Base-by-base conservation (phyloP, 179 eudicot genomes). In the Nepenthes alata region DNA sequence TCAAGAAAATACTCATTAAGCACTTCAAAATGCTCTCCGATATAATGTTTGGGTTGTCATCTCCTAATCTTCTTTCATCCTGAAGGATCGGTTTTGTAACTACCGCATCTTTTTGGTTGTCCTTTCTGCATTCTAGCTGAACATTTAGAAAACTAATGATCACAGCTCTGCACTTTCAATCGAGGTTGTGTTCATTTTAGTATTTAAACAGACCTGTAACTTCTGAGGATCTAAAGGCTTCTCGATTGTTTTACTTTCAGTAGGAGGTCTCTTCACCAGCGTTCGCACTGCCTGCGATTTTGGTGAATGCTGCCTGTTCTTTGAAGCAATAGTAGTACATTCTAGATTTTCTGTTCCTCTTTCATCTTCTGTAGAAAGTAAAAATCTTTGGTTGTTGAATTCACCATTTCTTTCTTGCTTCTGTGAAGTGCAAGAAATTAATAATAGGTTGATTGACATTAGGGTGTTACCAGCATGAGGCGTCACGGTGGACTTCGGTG, bases 11-110 rank as follows among this genome's bases (percentile, higher is more conserved):
- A 59, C 60, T 75, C 61, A 72, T 60, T 47, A 83, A 70, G 73
- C 85, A 81, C 69, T 76, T 75, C 57, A 86, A 10, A 61, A 86
- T 62, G 62, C 65, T 67, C 73, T 86, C 86, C 1, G 86, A 79
- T 48, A 86, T 74, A 35, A 61, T 76, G 69, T 88, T 85, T 16
- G 85, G 76, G 68, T 51, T 73, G 5, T 74, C 72, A 8, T 70
- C 73, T 25, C 75, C 71, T 38, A 61, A 62, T 55, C 55, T 37
- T 61, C 55, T 63, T 52, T 44, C 81, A 58, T 78, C 80, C 52
- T 75, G 80, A 55, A 34, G 53, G 13, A 45, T 61, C 44, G 68
- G 63, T 51, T 41, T 57, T 44, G 66, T 71, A 57, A 57, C 61
- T 66, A 70, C 80, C 41, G 69, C 68, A 53, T 41, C 59, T 63